Conservation (phyloP, 768 basidiomycete species). For the Macrolepiota dolichaula region DNA sequence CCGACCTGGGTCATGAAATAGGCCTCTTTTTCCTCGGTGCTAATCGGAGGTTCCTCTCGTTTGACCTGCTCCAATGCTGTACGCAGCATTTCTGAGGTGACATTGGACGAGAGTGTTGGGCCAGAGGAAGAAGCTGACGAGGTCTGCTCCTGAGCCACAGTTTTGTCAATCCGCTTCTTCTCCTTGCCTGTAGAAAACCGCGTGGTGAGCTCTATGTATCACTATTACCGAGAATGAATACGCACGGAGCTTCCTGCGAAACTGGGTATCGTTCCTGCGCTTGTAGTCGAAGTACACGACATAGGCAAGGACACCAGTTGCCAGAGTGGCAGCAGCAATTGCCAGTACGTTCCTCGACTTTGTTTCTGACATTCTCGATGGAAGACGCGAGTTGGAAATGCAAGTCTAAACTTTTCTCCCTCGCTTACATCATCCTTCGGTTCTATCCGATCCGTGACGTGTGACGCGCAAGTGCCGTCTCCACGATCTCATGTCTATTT, state of each 20-base stretch:
- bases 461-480: too few relatives aligned
- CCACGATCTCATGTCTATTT: neutral
- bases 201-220: conserved; percentile 12
- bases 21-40: conserved; percentile 75
- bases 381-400: neutral
- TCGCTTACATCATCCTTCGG: conserved; percentile 11
- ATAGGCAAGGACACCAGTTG: conserved; percentile 70
- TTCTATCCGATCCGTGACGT: conserved; percentile 1
- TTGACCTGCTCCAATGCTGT: conserved; percentile 65
- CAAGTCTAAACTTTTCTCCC: conserved; percentile 1
- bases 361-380: conserved; percentile 32
- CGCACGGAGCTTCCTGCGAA: conserved; percentile 87
- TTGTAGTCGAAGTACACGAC: conserved; percentile 94
- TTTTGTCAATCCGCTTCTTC: conserved; percentile 83
- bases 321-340: conserved; percentile 46
- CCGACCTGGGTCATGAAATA: conserved; percentile 92
- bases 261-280: conserved; percentile 81
- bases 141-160: conserved; percentile 45
- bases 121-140: conserved; percentile 31
- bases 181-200: conserved; percentile 70
- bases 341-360: conserved; percentile 36
- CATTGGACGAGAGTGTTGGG: conserved; percentile 21
- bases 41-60: conserved; percentile 61
- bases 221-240: conserved; percentile 20
- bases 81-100: conserved; percentile 52